Conservation (phyloP, 1,284 basidiomycete genomes). For the Apiotrichum akiyoshidainum region DNA sequence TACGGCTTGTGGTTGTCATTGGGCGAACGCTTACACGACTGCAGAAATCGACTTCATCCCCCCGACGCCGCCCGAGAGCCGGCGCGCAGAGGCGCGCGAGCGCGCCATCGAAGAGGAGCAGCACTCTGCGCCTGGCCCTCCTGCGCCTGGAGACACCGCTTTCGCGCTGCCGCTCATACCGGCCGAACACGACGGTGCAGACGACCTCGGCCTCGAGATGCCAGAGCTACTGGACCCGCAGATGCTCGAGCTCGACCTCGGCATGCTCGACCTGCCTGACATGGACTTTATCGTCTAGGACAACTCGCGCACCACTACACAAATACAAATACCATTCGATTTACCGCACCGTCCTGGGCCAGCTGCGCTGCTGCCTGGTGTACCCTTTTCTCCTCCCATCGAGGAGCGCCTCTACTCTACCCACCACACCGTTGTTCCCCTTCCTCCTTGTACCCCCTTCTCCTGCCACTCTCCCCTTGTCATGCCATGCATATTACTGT, state of each 20-base stretch:
- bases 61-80: neutral
- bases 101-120: neutral
- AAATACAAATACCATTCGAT: no score
- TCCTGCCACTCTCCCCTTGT: no score
- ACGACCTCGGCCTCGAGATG: neutral
- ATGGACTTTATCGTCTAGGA: neutral
- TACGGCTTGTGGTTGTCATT: no score
- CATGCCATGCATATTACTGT: no score
- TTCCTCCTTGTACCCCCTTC: no score
- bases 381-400: no score
- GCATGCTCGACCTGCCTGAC: conserved; percentile 1
- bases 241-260: conserved; percentile 1
- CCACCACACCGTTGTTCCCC: no score
- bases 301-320: no score
- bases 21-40: neutral
- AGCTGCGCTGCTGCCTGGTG: no score
- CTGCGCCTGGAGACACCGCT: neutral
- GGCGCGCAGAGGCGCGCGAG: neutral
- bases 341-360: no score
- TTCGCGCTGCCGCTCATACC: neutral
- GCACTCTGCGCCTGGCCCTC: neutral
- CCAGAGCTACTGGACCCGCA: neutral
- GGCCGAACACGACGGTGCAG: neutral
- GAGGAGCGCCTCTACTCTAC: no score
- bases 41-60: neutral